Evolutionary conservation across 2,329 filamentous ascomycete genomes (phyloP).

Genomic region (Cryphonectria parasitica): DNA sequence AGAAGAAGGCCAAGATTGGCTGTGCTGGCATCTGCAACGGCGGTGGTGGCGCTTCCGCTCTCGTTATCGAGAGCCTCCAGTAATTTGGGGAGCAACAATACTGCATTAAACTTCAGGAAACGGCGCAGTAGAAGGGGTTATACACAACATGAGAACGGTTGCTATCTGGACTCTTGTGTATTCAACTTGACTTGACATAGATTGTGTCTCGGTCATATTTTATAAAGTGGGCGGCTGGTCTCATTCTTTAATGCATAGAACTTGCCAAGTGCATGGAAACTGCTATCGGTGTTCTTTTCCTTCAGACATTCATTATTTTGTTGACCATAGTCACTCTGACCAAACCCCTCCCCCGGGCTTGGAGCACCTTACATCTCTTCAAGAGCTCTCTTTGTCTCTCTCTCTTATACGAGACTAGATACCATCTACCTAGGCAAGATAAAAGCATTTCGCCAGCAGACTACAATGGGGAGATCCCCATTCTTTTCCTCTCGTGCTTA

Average conservation of each 20-base stretch:
- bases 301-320: not conserved
- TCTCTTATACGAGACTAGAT: not conserved
- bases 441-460: not conserved
- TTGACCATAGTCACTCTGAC: not conserved
- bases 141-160: not conserved
- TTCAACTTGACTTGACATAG: not conserved
- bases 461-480: not conserved
- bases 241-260: slow-evolving; percentile 10
- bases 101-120: not conserved
- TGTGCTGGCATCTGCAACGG: slow-evolving; percentile 97
- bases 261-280: not conserved
- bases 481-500: not conserved
- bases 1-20: slow-evolving; percentile 93
- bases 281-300: not conserved
- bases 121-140: not conserved
- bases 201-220: not conserved
- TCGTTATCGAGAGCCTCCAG: slow-evolving; percentile 81
- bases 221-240: not conserved
- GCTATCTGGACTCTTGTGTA: not conserved
- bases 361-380: not conserved
- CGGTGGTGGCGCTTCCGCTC: slow-evolving; percentile 89
- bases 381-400: not conserved
- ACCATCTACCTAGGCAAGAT: not conserved
- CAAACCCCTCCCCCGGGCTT: not conserved
- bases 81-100: slow-evolving; percentile 37